Percentiles rank a stretch among this genome's conserved stretches.
Evolutionary conservation across 768 basidiomycete species (phyloP).

Genomic region (Leccinellum luteum): DNA sequence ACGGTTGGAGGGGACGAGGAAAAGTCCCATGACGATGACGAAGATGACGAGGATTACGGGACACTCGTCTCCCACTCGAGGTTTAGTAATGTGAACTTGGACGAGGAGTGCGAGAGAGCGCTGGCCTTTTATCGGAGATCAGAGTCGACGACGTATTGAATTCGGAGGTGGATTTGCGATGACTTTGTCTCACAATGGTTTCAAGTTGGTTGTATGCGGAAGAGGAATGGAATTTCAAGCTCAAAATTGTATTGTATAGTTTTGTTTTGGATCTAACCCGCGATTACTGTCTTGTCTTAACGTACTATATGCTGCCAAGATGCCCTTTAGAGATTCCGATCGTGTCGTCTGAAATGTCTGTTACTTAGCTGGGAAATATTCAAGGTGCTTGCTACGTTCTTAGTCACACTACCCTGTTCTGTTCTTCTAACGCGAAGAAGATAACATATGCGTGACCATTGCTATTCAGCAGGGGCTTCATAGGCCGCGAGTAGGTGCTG

Average conservation of each 20-base stretch:
- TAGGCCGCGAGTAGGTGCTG: too few relatives aligned
- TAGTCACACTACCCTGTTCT: too few relatives aligned
- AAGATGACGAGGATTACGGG: slow-evolving; percentile 32
- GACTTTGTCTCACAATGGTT: not conserved
- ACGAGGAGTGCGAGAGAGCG: slow-evolving; percentile 27
- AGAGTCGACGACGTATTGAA: not conserved
- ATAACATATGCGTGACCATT: too few relatives aligned
- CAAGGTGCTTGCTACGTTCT: too few relatives aligned
- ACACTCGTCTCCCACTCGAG: slow-evolving; percentile 13
- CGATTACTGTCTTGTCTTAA: slow-evolving; percentile 2
- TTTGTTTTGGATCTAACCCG: slow-evolving; percentile 24
- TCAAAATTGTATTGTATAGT: slow-evolving; percentile 10
- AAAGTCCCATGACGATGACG: slow-evolving; percentile 7
- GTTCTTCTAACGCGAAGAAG: too few relatives aligned
- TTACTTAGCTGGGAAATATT: too few relatives aligned
- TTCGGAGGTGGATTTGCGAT: not conserved
- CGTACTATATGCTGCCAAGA: slow-evolving; percentile 9
- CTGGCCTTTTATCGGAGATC: slow-evolving; percentile 24
- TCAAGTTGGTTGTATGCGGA: not conserved
- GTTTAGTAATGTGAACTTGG: slow-evolving; percentile 18
- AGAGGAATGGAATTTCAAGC: not conserved
- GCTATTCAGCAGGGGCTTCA: too few relatives aligned
- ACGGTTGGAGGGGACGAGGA: slow-evolving; percentile 19
- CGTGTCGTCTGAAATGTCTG: not conserved
- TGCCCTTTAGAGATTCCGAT: not conserved